Conservation (phyloP, 306 rosid species). For the Quercus rubra region DNA sequence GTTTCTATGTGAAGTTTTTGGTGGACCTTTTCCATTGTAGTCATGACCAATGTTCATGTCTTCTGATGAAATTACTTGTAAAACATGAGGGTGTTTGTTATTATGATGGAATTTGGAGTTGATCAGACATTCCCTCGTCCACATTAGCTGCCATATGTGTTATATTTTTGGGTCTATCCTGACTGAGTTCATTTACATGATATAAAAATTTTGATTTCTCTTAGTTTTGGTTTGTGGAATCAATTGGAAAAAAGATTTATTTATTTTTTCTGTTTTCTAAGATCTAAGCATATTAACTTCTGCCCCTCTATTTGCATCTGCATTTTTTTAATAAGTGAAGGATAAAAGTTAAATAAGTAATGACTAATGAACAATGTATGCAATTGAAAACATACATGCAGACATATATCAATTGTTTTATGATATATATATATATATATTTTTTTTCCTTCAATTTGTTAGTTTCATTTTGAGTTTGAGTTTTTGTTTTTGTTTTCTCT, state of each 20-base stretch:
- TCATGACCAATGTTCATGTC: not conserved
- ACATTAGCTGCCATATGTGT: not conserved
- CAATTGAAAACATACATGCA: not conserved
- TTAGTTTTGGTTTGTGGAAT: not conserved
- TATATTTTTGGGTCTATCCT: not conserved
- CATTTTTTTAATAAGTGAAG: not conserved
- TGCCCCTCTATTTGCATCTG: not conserved
- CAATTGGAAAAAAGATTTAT: not conserved
- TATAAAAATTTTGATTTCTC: not conserved
- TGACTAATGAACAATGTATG: not conserved
- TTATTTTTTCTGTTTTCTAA: not conserved
- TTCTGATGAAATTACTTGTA: not conserved
- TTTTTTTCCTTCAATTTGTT: no score
- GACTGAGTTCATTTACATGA: not conserved
- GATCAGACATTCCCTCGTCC: not conserved
- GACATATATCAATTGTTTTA: not conserved
- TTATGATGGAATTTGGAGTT: not conserved
- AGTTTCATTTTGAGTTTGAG: not conserved
- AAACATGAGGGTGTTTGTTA: not conserved
- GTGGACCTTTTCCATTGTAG: not conserved
- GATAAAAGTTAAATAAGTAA: not conserved
- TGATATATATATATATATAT: not conserved
- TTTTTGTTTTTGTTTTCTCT: not conserved
- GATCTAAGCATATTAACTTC: not conserved
- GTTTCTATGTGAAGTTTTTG: not conserved